These are phyloP conservation scores for Recurvomyces mirabilis DNA, from an alignment of 495 filamentous ascomycete species.

Conservation along the genomic window DNA sequence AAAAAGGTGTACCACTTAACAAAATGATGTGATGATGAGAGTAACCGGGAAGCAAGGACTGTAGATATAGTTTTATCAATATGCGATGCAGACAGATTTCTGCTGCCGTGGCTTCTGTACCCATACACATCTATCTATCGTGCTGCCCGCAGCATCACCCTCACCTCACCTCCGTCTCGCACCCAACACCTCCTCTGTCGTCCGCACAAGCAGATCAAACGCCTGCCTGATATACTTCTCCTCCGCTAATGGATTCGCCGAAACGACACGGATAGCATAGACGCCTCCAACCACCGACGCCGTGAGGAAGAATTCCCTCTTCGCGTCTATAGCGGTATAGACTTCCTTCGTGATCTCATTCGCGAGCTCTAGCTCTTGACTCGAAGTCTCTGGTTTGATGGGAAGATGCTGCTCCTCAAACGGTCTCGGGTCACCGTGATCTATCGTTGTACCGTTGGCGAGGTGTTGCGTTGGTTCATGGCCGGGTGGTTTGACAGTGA, in stretches of 20 bases:
- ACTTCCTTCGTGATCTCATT: conserved; percentile 66
- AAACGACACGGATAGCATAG: conserved; percentile 74
- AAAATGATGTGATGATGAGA: too few relatives aligned
- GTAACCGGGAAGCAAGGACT: too few relatives aligned
- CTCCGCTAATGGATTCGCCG: conserved; percentile 55
- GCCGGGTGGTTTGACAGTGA: conserved; percentile 41
- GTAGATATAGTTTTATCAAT: too few relatives aligned
- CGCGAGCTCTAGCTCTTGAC: conserved; percentile 37
- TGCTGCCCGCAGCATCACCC: too few relatives aligned
- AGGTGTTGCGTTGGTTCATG: not conserved
- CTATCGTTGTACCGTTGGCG: not conserved
- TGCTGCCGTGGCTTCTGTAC: too few relatives aligned
- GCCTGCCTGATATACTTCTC: conserved; percentile 60
- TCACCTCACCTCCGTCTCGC: too few relatives aligned
- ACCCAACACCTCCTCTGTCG: conserved; percentile 51
- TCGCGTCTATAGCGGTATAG: conserved; percentile 63
- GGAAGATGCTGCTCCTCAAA: conserved; percentile 14
- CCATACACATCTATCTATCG: too few relatives aligned
- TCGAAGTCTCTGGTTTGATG: conserved; percentile 11
- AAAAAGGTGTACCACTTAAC: too few relatives aligned
- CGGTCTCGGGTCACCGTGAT: conserved; percentile 20
- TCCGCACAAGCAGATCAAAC: conserved; percentile 66
- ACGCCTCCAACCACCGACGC: conserved; percentile 62
- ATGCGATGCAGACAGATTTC: too few relatives aligned
- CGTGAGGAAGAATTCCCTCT: conserved; percentile 76